Base-by-base conservation (phyloP, 139 green algal species). In the Haematococcus sp. region DNA sequence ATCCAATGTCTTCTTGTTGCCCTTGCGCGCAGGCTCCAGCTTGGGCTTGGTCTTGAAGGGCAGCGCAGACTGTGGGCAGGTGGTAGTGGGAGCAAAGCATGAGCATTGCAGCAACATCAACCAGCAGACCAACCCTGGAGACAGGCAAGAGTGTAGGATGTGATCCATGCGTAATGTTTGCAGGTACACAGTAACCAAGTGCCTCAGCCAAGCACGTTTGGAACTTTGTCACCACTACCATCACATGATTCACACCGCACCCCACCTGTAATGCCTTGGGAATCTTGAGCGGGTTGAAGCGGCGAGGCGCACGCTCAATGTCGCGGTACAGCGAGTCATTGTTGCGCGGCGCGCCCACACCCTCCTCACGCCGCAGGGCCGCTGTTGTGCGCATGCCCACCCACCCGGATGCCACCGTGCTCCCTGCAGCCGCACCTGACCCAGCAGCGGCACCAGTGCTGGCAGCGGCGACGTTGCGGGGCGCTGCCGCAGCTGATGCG, bases 1-100 rank as follows among this genome's bases (percentile, higher is more conserved):
- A 71, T 97, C 94, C 56, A 98, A 83, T 7, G 84, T 93, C 82
- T 92, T 88, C 25, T 79, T 75, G 40, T 17, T 46, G 13, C 34
- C 27, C 81, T 93, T 92, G 54, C 89, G 78, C 4, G 60, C 46
- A 0, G 67, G 30, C 81, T 94, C 86, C 43, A 87, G 63, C 76
- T 97, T 98, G 34, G 94, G 94, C 88, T 98, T 98, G 75, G 83
- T 93, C 80, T 96, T 95, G 89, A 94, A 98, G 0, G 94, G 94
- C 76, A 98, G 85, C 20, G 86, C 87, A 3, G 89, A 88, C 85
- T 96, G 89, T 33, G 98, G 87, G 3, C 96, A 76, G 54, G 89
- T 87, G 25, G 97, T 85, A 0, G 91, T 84, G 71, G 71, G 1
- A 2, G 46, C 28, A 15, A 23, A 55, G 17, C 25, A 40, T 20